Conservation (phyloP, 257 asterid species). For the Solanum habrochaites region DNA sequence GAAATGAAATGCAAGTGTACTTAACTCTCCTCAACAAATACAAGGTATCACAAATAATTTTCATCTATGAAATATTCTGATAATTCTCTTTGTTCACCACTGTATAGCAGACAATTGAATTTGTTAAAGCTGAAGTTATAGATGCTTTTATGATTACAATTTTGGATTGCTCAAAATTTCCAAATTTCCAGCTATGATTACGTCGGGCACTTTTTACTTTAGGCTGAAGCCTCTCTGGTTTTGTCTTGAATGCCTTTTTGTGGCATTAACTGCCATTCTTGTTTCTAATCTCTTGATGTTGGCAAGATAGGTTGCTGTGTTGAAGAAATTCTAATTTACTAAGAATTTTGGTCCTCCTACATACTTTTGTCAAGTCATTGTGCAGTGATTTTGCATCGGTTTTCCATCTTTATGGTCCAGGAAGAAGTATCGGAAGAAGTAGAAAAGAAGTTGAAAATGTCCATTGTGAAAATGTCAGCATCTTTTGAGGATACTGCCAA, state of each 20-base stretch:
- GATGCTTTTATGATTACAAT: neutral
- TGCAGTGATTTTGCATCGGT: neutral
- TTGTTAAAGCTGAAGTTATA: neutral
- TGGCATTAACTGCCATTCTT: neutral
- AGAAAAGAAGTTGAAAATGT: conserved; percentile 33
- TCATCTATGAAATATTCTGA: neutral
- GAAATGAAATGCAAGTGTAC: conserved; percentile 46
- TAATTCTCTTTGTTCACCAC: neutral
- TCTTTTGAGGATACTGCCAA: conserved; percentile 59
- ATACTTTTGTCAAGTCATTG: neutral
- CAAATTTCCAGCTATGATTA: neutral
- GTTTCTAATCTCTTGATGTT: neutral
- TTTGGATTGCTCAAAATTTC: neutral
- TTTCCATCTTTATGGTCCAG: conserved; percentile 26
- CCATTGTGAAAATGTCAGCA: conserved; percentile 52
- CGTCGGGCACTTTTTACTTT: neutral
- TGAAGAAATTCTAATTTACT: neutral
- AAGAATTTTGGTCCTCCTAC: neutral
- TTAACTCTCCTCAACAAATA: conserved; percentile 29
- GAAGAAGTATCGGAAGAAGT: conserved; percentile 28
- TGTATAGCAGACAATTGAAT: neutral
- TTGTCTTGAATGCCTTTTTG: neutral
- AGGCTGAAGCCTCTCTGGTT: neutral
- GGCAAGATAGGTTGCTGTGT: neutral
- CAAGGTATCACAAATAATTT: conserved; percentile 27